phyloP scores from a whole-genome alignment of 2,329 filamentous ascomycete species.

The Talaromyces sp. region DNA sequence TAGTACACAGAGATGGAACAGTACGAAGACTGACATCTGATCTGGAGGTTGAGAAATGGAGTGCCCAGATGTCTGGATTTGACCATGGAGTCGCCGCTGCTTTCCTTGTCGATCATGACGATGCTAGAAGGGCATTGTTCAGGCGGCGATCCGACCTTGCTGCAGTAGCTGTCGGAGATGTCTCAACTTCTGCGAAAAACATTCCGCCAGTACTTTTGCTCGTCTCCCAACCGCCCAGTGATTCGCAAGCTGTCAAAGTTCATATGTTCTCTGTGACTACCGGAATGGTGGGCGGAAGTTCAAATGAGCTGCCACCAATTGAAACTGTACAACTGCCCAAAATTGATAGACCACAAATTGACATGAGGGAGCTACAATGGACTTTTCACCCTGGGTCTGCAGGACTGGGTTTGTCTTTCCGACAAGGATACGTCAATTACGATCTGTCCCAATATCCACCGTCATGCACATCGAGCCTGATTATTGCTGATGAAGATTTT shows the following conservation, averaged over 20 bases:
- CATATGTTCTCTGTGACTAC: conserved; percentile 40
- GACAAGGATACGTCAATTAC: conserved; percentile 39
- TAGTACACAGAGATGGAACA: conserved; percentile 43
- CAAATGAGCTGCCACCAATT: conserved; percentile 36
- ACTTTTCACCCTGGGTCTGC: conserved; percentile 39
- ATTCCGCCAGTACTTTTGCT: conserved; percentile 38
- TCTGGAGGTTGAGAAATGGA: conserved; percentile 40
- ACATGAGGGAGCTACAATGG: conserved; percentile 32
- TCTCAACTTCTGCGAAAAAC: conserved; percentile 26
- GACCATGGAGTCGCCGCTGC: conserved; percentile 32
- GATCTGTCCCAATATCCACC: conserved; percentile 44
- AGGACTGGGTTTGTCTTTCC: conserved; percentile 39
- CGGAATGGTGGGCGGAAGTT: conserved; percentile 25
- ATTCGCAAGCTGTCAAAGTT: conserved; percentile 34
- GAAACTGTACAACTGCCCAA: conserved; percentile 35
- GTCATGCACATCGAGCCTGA: conserved; percentile 36
- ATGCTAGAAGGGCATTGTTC: conserved; percentile 39
- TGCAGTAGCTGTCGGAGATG: conserved; percentile 35
- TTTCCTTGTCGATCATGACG: conserved; percentile 41
- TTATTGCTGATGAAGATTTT: conserved; percentile 36
- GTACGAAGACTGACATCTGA: conserved; percentile 41
- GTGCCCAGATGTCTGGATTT: conserved; percentile 33
- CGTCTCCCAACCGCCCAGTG: conserved; percentile 35
- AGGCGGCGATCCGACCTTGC: conserved; percentile 40
- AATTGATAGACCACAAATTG: conserved; percentile 28